These are phyloP conservation scores for Lentinula lateritia DNA, from an alignment of 768 basidiomycete genomes.

Conservation along the genomic window DNA sequence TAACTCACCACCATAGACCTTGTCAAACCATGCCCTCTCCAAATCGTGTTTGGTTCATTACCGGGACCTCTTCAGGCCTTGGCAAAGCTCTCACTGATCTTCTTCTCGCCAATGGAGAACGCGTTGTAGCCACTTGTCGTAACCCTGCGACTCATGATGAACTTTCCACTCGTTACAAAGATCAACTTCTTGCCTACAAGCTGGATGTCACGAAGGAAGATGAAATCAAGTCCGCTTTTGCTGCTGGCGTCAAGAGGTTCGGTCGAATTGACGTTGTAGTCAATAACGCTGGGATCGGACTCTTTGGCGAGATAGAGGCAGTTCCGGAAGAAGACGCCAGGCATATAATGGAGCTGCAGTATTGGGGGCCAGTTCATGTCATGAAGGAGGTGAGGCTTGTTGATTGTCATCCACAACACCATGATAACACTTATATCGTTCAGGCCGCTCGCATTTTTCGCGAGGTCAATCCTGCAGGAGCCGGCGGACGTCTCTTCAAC, in stretches of 20 bases:
- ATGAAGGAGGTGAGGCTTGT: slow-evolving; percentile 23
- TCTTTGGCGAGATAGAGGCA: slow-evolving; percentile 29
- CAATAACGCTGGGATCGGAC: slow-evolving; percentile 38
- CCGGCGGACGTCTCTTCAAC: slow-evolving; percentile 24
- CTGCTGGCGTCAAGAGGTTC: slow-evolving; percentile 25
- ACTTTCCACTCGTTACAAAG: slow-evolving; percentile 13
- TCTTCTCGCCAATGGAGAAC: slow-evolving; percentile 22
- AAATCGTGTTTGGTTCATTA: slow-evolving; percentile 13
- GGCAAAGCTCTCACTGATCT: slow-evolving; percentile 24
- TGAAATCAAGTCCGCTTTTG: slow-evolving; percentile 30
- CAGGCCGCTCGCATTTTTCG: slow-evolving; percentile 14
- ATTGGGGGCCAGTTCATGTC: slow-evolving; percentile 39
- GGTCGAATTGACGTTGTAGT: slow-evolving; percentile 39
- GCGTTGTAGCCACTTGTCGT: slow-evolving; percentile 27
- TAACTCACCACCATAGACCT: too few species aligned
- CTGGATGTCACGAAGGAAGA: slow-evolving; percentile 23
- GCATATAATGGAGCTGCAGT: slow-evolving; percentile 32
- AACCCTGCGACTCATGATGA: slow-evolving; percentile 16
- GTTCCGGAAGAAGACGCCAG: slow-evolving; percentile 27
- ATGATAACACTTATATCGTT: neutral
- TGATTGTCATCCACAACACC: slow-evolving; percentile 7
- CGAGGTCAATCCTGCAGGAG: slow-evolving; percentile 18
- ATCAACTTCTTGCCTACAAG: slow-evolving; percentile 22
- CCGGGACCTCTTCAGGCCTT: slow-evolving; percentile 27
- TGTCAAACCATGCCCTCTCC: neutral